Base-by-base conservation (phyloP, 352 stramenopile species). In the Phytophthora hibernalis region DNA sequence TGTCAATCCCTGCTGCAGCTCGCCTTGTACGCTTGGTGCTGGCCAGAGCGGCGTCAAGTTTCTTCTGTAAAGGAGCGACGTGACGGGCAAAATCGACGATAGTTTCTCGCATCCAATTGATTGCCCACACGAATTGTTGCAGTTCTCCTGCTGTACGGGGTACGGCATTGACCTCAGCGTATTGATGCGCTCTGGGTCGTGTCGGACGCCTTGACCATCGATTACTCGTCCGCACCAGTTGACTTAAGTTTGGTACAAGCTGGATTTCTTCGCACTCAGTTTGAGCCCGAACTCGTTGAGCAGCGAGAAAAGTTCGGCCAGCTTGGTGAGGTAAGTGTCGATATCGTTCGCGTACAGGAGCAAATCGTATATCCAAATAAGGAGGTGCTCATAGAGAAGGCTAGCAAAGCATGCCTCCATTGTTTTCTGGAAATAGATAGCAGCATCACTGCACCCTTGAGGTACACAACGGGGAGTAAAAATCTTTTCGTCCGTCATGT, bases 331-430 rank as follows among this genome's bases (percentile, higher is more conserved):
- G 50, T 70, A 77, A 20, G 38, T 58, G 4, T 61, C 52, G 9
- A 68, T 58, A 22, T 63, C 49, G 3, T 43, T 24, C 7, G 61
- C 61, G 48, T 66, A 74, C 4, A 76, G 15, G 5, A 79, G 52
- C 8, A 79, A 15, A 40, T 72, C 61, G 31, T 76, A 66, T n/a
- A 79, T 70, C 56, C 71, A 79, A 2, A 70, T 31, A 7, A 79
- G 18, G 8, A 73, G 30, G 44, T 57, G 30, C 20, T 55, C 20
- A 15, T 50, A 54, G 7, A 63, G 31, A 12, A 55, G 15, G 18
- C 21, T 28, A 18, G 20, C 11, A 18, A 63, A 54, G 9, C 30
- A 55, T 21, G 9, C 5, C 13, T 63, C 43, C 54, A 63, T 63
- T 21, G 44, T 54, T 40, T 63, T 43, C 35, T 55, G 42, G 11